Base-by-base conservation (phyloP, 495 filamentous ascomycete species). In the Tetracladium marchalianum region DNA sequence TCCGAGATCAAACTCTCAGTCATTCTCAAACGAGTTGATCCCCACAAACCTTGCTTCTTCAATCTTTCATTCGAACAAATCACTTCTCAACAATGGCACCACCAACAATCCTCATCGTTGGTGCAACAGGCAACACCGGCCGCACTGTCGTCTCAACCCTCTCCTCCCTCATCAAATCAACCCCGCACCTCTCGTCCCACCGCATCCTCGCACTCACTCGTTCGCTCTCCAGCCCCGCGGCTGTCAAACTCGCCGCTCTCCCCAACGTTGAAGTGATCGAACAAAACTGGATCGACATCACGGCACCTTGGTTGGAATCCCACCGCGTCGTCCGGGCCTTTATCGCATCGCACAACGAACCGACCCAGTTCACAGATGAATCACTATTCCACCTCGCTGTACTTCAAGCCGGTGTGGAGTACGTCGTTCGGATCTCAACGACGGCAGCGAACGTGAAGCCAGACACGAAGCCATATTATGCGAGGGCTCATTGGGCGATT, bases 391-490 rank as follows among this genome's bases (percentile, higher is more conserved):
- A 65, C 39, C 0, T 66, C 10, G 51, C 50, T 1, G 66, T 66
- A 18, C 66, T 70, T 22, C 44, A 55, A 1, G 69, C 69, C 1
- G 61, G 63, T 15, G 64, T 72, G n/a, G 49, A 68, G 39, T 72
- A 72, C 51, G 63, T 71, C 8, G 67, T 72, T 32, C 65, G 68
- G 13, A 72, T 71, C 47, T 72, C 68, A 1, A 72, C 68, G 0
- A 64, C 59, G 0, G 66, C 65, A 5, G 59, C 66, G 2, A 68
- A 66, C 34, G 69, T 71, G 7, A 56, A 54, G 19, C 66, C 69
- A 5, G 63, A 70, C 47, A 60, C 36, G 33, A 17, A 17, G 11
- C 59, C 61, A 6, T 70, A 68, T 50, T 72, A 72, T 43, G 22
- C 67, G 15, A 68, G 69, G 31, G 13, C 51, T 0, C 69, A 72